Conservation (phyloP, 257 asterid species). For the Scutellaria baicalensis region DNA sequence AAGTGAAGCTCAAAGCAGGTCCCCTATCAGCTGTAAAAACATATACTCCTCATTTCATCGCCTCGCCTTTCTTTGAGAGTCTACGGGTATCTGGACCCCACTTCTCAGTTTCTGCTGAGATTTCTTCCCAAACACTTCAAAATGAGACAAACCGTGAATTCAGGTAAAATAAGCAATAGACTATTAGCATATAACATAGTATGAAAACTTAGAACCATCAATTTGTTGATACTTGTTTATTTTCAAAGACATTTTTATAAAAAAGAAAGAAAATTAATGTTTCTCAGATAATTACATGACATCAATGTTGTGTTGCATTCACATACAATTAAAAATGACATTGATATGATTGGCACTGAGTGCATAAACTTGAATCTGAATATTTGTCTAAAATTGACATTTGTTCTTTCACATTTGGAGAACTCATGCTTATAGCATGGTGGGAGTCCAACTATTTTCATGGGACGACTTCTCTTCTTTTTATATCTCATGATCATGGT, state of each 20-base stretch:
- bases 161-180: constrained; percentile 30
- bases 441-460: background rate
- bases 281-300: background rate
- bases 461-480: background rate
- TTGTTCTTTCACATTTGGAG: background rate
- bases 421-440: background rate
- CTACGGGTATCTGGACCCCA: constrained; percentile 62
- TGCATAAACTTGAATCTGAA: background rate
- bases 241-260: background rate
- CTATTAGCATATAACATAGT: background rate
- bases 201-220: background rate
- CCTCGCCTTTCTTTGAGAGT: constrained; percentile 69
- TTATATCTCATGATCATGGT: background rate
- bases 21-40: constrained; percentile 40
- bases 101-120: constrained; percentile 47
- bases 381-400: background rate
- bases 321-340: background rate
- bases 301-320: background rate
- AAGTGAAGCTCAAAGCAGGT: constrained; percentile 54
- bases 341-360: background rate
- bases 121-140: constrained; percentile 43
- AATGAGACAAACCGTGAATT: constrained; percentile 30
- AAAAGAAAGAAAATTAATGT: background rate
- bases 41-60: constrained; percentile 72
- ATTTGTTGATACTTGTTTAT: background rate